Percentiles rank a stretch among this genome's conserved stretches.
Evolutionary conservation across 78 protist genomes (phyloP).

Genomic region (Acrasis kona): DNA sequence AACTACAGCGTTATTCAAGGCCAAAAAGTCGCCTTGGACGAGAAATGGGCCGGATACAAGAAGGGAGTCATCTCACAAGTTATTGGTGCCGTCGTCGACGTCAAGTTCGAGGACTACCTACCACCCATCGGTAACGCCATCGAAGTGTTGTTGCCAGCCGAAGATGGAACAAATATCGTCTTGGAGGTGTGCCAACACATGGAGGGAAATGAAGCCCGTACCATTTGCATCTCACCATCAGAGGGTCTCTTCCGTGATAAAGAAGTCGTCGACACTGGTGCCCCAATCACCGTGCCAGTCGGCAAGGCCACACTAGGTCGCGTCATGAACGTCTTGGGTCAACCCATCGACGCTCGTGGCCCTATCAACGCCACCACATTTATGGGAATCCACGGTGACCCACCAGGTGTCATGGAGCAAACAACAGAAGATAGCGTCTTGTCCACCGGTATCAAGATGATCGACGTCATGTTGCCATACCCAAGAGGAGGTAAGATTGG

Average conservation of each 20-base stretch:
- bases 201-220: constrained; percentile 91
- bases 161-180: constrained; percentile 43
- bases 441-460: constrained; percentile 95
- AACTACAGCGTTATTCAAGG: background rate
- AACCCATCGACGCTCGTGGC: constrained; percentile 96
- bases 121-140: constrained; percentile 92
- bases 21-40: background rate
- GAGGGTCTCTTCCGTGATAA: constrained; percentile 94
- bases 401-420: constrained; percentile 84
- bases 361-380: constrained; percentile 41
- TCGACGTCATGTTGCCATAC: constrained; percentile 95
- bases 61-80: constrained; percentile 49
- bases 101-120: constrained; percentile 86
- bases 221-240: constrained; percentile 96
- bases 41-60: background rate
- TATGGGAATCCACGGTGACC: constrained; percentile 81
- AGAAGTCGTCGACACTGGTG: constrained; percentile 78
- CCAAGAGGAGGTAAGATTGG: constrained; percentile 98
- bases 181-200: constrained; percentile 97
- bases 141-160: constrained; percentile 48
- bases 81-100: constrained; percentile 99
- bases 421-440: constrained; percentile 75
- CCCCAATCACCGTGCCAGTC: constrained; percentile 92
- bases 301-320: constrained; percentile 95
- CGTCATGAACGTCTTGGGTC: constrained; percentile 98